phyloP scores from a whole-genome alignment of 2,329 filamentous ascomycete genomes.

The Didymella segeticola region DNA sequence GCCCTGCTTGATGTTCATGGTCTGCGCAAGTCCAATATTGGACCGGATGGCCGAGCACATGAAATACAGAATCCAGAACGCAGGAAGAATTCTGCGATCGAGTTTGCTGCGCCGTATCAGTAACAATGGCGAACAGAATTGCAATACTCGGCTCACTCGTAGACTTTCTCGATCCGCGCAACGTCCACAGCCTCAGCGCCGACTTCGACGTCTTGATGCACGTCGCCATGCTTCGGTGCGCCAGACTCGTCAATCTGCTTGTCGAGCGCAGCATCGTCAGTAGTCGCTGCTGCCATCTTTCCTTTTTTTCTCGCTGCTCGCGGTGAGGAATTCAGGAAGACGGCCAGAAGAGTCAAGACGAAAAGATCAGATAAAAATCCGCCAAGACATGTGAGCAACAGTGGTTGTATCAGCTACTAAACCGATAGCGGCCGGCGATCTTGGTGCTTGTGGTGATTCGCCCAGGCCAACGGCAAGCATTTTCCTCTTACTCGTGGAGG shows the following conservation, averaged over 20 bases:
- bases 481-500: background rate
- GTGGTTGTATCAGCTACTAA: slow-evolving; percentile 21
- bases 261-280: slow-evolving; percentile 18
- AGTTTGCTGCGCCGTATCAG: slow-evolving; percentile 55
- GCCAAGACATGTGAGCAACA: slow-evolving; percentile 15
- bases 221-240: slow-evolving; percentile 32
- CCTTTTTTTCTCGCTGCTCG: background rate
- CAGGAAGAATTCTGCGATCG: slow-evolving; percentile 67
- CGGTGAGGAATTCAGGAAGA: background rate
- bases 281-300: slow-evolving; percentile 32
- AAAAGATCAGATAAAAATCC: slow-evolving; percentile 17
- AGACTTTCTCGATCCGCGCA: slow-evolving; percentile 47
- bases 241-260: slow-evolving; percentile 28
- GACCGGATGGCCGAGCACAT: slow-evolving; percentile 90
- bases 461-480: background rate
- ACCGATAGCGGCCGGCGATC: slow-evolving; percentile 27
- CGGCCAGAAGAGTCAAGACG: slow-evolving; percentile 1
- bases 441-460: slow-evolving; percentile 20
- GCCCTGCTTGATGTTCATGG: slow-evolving; percentile 76
- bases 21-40: slow-evolving; percentile 92
- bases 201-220: slow-evolving; percentile 43
- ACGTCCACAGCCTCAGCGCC: slow-evolving; percentile 43
- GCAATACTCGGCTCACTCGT: slow-evolving; percentile 37
- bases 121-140: background rate
- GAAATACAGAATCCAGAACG: slow-evolving; percentile 91